Base-by-base conservation (phyloP, 73 alveolate genomes). In the Symbiodinium pilosum region DNA sequence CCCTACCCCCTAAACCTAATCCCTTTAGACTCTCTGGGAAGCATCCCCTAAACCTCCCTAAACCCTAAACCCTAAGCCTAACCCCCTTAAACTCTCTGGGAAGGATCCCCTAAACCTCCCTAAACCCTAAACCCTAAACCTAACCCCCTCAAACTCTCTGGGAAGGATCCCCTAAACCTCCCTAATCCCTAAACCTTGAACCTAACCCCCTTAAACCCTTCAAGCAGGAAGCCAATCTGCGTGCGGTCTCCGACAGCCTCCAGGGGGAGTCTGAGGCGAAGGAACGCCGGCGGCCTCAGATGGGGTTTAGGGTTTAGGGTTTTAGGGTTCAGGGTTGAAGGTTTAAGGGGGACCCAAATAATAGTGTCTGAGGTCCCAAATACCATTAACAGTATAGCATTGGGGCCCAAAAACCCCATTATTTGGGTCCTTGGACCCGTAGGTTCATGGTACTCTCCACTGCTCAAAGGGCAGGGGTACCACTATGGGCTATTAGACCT, bases 221-320 rank as follows among this genome's bases (percentile, higher is more conserved):
- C 59, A 34, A 8, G 54, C 38, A 88, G 95, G 95, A 88, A 86
- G 59, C 73, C 39, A 88, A 75, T 38, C 71, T 88, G 43, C 87
- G 69, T 36, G 95, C 95, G 20, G 95, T 88, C 34, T 88, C 95
- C 18, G 68, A 86, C 28, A 84, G 87, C 21, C 87, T 59, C 51
- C 36, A 38, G 44, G 69, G 39, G 40, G 95, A 88, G 86, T 38
- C 95, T 34, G 71, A 88, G 21, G 95, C 95, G 4, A 77, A 81
- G 14, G 43, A 34, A 5, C 95, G 95, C 39, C 18, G 44, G 95
- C 73, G 7, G 30, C 9, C 86, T 68, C 85, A 34, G 39, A 24
- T 21, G 26, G 1, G 47, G 85, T 6, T 47, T 47, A 26, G 2
- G 77, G 77, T 32, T 64, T 64, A 26, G 8, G 77, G 77, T 16